Evolutionary conservation across 331 rosid species (phyloP).

Genomic region (Rosa hybrid): DNA sequence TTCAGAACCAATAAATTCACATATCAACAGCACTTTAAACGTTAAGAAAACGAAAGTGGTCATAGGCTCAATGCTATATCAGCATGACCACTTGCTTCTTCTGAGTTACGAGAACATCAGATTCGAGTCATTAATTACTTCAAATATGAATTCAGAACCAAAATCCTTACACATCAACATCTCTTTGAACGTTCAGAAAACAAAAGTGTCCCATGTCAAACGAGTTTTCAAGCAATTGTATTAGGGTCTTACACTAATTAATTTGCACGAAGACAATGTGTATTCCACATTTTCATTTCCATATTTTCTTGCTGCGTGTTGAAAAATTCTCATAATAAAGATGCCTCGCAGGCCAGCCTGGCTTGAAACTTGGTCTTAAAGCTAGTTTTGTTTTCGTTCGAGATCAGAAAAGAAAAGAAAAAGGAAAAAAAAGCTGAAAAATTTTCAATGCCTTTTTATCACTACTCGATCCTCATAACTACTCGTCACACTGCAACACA

Average conservation of each 20-base stretch:
- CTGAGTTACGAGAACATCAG: no score
- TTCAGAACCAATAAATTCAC: no score
- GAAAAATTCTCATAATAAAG: neutral
- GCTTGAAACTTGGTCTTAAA: slow-evolving; percentile 9
- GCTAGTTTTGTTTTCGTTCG: slow-evolving; percentile 5
- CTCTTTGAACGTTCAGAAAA: no score
- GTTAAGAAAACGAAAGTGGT: no score
- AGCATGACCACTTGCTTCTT: no score
- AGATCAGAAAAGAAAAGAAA: neutral
- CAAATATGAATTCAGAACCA: no score
- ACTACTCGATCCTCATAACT: neutral
- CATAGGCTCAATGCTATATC: no score
- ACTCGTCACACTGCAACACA: neutral
- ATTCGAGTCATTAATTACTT: no score
- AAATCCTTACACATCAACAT: no score
- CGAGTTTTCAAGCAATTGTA: neutral
- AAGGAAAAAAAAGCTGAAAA: neutral
- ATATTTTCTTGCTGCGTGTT: neutral
- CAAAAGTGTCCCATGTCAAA: no score
- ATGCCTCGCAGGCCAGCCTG: slow-evolving; percentile 6
- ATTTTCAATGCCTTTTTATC: neutral
- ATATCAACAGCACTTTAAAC: no score
- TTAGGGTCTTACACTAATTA: neutral
- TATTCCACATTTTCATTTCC: neutral
- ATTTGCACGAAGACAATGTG: neutral